Evolutionary conservation across 768 basidiomycete species (phyloP).

Genomic region (Neoboletus brunneissimus): DNA sequence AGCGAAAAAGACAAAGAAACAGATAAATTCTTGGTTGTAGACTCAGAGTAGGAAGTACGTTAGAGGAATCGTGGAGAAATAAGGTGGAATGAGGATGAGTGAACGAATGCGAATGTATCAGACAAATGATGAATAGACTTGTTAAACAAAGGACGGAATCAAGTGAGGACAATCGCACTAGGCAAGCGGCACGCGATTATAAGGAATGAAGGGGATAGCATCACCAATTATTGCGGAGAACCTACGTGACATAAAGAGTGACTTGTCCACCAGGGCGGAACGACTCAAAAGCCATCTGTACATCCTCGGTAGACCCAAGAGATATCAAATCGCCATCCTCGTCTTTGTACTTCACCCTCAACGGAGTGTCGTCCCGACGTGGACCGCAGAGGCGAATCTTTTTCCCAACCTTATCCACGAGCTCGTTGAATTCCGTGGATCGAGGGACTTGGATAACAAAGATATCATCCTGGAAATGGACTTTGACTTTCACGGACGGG

Average conservation of each 20-base stretch:
- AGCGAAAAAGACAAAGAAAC: conserved; percentile 11
- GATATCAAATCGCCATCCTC: conserved; percentile 91
- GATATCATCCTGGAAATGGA: conserved; percentile 92
- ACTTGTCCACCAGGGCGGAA: conserved; percentile 79
- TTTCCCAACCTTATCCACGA: conserved; percentile 86
- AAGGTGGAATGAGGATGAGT: conserved; percentile 7
- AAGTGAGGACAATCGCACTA: conserved; percentile 12
- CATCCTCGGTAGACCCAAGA: conserved; percentile 87
- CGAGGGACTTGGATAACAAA: conserved; percentile 91
- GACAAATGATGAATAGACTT: conserved; percentile 13
- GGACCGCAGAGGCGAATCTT: conserved; percentile 93
- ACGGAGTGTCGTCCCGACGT: conserved; percentile 69
- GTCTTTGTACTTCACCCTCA: conserved; percentile 86
- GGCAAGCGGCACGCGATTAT: conserved; percentile 4
- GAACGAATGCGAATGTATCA: conserved; percentile 25
- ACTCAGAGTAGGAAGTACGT: conserved; percentile 12
- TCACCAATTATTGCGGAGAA: not conserved
- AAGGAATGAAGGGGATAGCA: not conserved
- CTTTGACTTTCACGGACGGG: conserved; percentile 82
- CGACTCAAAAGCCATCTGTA: conserved; percentile 90
- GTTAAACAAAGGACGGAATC: conserved; percentile 7
- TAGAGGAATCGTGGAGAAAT: conserved; percentile 14
- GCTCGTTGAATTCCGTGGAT: conserved; percentile 71
- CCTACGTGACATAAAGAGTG: conserved; percentile 74
- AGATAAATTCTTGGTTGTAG: conserved; percentile 1